Evolutionary conservation across 1,284 basidiomycete genomes (phyloP), one percentile per base, ranked within the genome.

Genomic region (Marasmius sp.): DNA sequence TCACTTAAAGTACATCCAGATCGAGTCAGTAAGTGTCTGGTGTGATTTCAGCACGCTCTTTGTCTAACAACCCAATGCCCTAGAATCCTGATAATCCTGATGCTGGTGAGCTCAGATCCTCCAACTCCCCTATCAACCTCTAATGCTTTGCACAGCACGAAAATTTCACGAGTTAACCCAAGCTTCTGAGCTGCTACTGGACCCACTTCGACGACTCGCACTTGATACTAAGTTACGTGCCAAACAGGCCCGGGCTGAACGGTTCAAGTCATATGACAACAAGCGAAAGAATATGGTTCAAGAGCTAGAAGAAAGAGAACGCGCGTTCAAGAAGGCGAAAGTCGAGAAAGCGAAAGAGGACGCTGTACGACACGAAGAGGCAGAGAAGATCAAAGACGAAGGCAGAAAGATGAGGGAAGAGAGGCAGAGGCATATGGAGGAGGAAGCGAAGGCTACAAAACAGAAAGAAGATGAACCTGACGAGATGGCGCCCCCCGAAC

Each of bases 1-100:
- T 95, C 93, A 4, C 81, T 94, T 63, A 94, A 92, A 78, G 92
- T 93, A 57, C 94, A 95, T 80, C 94, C 94, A 18, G 94, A 95
- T 75, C 86, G 91, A 71, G 92, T 89, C 68, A 70, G 85, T 87
- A 56, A 59, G 70, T 73, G 56, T 41, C 22, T 47, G 18, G 58
- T 54, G 20, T 37, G 34, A 59, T 60, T 38, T 37, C 59, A 66
- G 57, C 66, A 63, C 47, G 38, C 58, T 52, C 39, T 61, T 60
- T 61, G 67, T 62, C 61, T 64, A 34, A 60, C 65, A 55, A 67
- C 59, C 65, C 70, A 57, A 51, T 57, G 50, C 47, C 53, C 7
- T 66, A 93, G 91, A 93, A 93, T 68, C 87, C 86, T 38, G 86
- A 91, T 60, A 90, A 93, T 68, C 88, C 90, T 39, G 83, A 92